Conservation (phyloP, 1,284 basidiomycete species). For the Ganoderma meredithae region DNA sequence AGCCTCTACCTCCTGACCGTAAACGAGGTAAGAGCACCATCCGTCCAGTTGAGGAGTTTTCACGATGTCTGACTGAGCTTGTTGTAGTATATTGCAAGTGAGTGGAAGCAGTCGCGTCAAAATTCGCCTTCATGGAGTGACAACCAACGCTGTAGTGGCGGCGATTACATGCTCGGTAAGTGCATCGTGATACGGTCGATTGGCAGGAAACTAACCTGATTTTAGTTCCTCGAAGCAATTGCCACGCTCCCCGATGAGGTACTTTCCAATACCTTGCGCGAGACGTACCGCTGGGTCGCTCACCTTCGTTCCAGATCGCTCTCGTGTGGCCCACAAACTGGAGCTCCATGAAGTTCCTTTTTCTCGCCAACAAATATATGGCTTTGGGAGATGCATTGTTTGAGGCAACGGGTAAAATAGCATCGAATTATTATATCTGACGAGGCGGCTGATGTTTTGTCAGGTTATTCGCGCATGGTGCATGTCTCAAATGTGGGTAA, state of each 20-base stretch:
- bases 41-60: too few species aligned
- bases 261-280: background rate
- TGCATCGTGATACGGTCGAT: background rate
- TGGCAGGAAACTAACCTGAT: background rate
- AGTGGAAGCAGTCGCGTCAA: background rate
- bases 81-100: background rate
- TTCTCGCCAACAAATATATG: conserved; percentile 8
- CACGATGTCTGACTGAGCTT: background rate
- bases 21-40: background rate
- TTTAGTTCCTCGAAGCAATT: conserved; percentile 1
- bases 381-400: background rate
- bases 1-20: background rate
- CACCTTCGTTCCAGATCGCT: background rate
- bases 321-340: background rate
- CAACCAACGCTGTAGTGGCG: background rate
- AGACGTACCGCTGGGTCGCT: background rate
- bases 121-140: background rate
- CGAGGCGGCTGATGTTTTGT: background rate
- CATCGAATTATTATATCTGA: too few species aligned
- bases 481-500: background rate
- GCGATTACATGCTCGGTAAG: background rate
- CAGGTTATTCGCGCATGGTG: background rate
- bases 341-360: conserved; percentile 4
- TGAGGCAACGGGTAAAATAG: background rate
- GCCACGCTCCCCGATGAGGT: conserved; percentile 5